Conservation (phyloP, 192 early-diverging fungal species). For the Irineochytrium annulatum region DNA sequence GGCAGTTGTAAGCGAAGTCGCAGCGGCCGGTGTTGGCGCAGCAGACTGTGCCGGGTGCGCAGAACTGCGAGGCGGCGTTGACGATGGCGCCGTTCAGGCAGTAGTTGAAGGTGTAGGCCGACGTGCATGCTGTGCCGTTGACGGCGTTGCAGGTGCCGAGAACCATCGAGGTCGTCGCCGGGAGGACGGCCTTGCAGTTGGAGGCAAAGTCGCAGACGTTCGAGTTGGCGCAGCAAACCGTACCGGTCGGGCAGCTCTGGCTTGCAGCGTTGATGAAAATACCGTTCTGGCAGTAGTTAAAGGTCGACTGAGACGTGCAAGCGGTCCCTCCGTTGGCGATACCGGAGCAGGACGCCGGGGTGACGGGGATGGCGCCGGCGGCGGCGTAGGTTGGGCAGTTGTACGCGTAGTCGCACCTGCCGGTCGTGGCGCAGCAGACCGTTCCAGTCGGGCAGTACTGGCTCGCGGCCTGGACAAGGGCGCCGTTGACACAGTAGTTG, state of each 20-base stretch:
- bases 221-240: constrained; percentile 4
- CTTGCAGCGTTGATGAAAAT: neutral
- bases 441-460: constrained; percentile 14
- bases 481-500: constrained; percentile 3
- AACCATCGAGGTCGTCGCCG: neutral
- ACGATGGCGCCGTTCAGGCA: constrained; percentile 2
- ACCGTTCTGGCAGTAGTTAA: neutral
- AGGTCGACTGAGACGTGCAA: neutral
- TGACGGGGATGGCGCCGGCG: neutral
- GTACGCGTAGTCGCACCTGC: constrained; percentile 2
- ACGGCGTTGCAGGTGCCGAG: neutral
- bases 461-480: neutral
- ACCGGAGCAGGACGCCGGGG: neutral
- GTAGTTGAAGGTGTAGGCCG: constrained; percentile 1
- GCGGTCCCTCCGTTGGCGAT: neutral
- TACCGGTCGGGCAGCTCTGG: neutral
- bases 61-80: constrained; percentile 5
- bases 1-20: constrained; percentile 12
- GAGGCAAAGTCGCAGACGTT: neutral
- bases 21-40: constrained; percentile 14
- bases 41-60: constrained; percentile 24
- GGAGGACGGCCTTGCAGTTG: neutral
- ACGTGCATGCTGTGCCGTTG: constrained; percentile 1
- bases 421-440: constrained; percentile 8
- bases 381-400: neutral